Base-by-base conservation (phyloP, 192 early-diverging fungal genomes). In the Geranomyces michiganensis region DNA sequence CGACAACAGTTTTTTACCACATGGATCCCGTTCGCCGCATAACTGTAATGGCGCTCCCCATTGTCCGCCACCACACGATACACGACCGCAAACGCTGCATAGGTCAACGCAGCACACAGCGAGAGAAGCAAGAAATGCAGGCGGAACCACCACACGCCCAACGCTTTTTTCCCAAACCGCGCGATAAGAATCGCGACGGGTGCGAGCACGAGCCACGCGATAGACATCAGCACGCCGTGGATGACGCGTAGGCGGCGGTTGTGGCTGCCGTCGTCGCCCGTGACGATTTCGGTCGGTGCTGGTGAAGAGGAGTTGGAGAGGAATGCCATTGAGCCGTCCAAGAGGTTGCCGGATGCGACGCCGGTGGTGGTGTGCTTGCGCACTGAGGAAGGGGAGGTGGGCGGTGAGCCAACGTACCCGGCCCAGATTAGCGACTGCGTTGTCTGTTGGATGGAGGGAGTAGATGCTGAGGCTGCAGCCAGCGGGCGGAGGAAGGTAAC, bases 191-290 rank as follows among this genome's bases (percentile, higher is more conserved):
- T 81, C 5, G 66, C 84, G 49, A 78, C 32, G 24, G 76, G 69
- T 10, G 80, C 75, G 4, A 71, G 7, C 6, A 84, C 60, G 9
- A 53, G 59, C 82, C 82, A 86, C 9, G 80, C 85, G 43, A 81
- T 41, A 56, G 75, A 70, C 82, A 86, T 84, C 27, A 86, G 24
- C 22, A 60, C 24, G 2, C 82, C 85, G 70, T 86, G 85, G 14
- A 75, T 46, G 12, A 59, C 8, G 26, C 55, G 59, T 26, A 78
- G 58, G 0, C 21, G 26, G 29, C 15, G 51, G 1, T 62, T 73
- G 49, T 65, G 9, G 36, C 14, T 31, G 60, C 33, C 43, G 45
- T 49, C 48, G 24, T 48, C 62, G 31, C 33, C 33, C 14, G 19
- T 31, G 31, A 60, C 58, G 51, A 55, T 55, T 8, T 4, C 7